Evolutionary conservation across 768 basidiomycete genomes (phyloP).

Genomic region (Chalciporus chontae): DNA sequence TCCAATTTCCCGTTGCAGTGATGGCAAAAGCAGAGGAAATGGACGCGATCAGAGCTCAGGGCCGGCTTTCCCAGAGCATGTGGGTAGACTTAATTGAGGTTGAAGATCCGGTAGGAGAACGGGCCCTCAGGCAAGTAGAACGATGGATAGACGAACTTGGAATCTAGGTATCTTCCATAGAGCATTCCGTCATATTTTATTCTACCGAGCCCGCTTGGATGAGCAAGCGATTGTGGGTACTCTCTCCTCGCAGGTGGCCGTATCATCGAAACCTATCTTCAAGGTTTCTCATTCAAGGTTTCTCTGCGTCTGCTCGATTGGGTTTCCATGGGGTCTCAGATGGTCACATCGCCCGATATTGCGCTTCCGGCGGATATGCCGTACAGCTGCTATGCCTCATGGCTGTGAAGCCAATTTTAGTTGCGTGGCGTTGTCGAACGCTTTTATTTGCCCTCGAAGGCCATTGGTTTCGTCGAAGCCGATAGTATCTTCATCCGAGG

Average conservation of each 20-base stretch:
- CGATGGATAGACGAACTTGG: slow-evolving; percentile 56
- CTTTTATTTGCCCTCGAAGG: too few relatives aligned
- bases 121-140: slow-evolving; percentile 41
- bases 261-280: too few relatives aligned
- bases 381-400: too few relatives aligned
- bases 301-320: too few relatives aligned
- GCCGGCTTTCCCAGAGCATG: slow-evolving; percentile 40
- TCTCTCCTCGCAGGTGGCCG: too few relatives aligned
- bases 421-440: too few relatives aligned
- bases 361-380: too few relatives aligned
- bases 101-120: slow-evolving; percentile 35
- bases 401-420: neutral
- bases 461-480: too few relatives aligned
- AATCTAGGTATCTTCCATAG: slow-evolving; percentile 31
- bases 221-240: neutral
- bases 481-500: too few relatives aligned
- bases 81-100: slow-evolving; percentile 38
- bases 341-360: too few relatives aligned
- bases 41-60: slow-evolving; percentile 30
- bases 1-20: slow-evolving; percentile 57
- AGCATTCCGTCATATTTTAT: neutral
- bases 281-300: too few relatives aligned
- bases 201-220: neutral
- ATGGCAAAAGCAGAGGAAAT: slow-evolving; percentile 37
- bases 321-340: too few relatives aligned